Evolutionary conservation across 2,329 filamentous ascomycete genomes (phyloP), one percentile per base, ranked within the genome.

Genomic region (Trichoderma sp.): DNA sequence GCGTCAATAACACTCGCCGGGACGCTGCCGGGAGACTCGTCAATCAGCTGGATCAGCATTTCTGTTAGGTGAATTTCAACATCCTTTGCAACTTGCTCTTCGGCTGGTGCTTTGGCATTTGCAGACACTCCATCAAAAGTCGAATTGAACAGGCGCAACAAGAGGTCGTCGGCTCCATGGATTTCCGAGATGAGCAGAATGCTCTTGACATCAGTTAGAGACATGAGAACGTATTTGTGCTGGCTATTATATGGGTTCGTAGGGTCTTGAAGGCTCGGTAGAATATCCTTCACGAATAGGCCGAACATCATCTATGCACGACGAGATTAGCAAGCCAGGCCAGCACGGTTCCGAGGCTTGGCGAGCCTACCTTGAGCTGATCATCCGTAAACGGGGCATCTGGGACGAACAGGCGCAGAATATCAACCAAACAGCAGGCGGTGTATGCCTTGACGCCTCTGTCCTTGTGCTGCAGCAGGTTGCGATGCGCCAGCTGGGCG

Each of bases 121-220:
- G 89, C 89, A 0, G 94, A 94, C 55, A 97, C 88, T 43, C 96
- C 93, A 78, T 99, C 96, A 79, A 99, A 99, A 74, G 95, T 94
- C 60, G 88, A 89, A 30, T 90, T 92, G 80, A 98, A 99, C 4
- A 99, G 86, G 58, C 91, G 88, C 10, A 93, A 83, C 30, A 96
- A 89, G 55, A 98, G 86, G 34, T 89, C 87, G 68, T 97, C 93
- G 63, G 92, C 88, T 68, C 91, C 90, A 30, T 94, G 90, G 49
- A 98, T 87, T 74, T 99, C 96, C 70, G 92, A 91, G 73, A 99
- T 87, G 51, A 99, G 88, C 10, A 98, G 87, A 52, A 99, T 93
- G 81, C 94, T 97, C 84, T 98, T 97, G 74, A 97, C 92, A 73
- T 97, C 93, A 68, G 93, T 90, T 34, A 99, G 86, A 21, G 94